Percentiles rank a stretch among this genome's conserved stretches.
phyloP scores from a whole-genome alignment of 177 flowering plant species.

The Tripterygium wilfordii region DNA sequence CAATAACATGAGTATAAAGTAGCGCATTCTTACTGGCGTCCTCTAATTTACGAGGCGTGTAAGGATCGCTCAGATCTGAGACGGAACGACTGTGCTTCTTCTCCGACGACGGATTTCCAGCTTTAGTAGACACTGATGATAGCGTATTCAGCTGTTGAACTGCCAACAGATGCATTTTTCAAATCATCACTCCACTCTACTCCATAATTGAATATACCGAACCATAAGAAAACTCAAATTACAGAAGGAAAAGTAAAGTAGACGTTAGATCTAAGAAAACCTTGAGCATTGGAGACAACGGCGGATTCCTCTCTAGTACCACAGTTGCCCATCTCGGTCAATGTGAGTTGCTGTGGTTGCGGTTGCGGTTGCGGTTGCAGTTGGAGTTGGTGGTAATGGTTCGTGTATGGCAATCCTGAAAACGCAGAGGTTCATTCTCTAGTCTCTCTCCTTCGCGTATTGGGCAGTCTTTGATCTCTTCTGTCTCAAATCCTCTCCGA shows the following conservation, averaged over 20 bases:
- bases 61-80: conserved; percentile 86
- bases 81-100: conserved; percentile 64
- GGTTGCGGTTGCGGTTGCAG: too few species aligned
- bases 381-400: too few species aligned
- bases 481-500: too few species aligned
- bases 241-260: neutral
- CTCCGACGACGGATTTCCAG: conserved; percentile 29
- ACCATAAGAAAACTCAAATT: conserved; percentile 6
- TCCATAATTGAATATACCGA: too few species aligned
- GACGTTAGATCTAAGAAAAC: conserved; percentile 32
- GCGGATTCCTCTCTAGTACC: conserved; percentile 95
- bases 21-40: conserved; percentile 61
- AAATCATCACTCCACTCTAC: too few species aligned
- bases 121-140: conserved; percentile 27
- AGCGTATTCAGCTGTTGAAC: conserved; percentile 72
- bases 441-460: too few species aligned
- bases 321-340: conserved; percentile 98
- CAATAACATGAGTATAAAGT: conserved; percentile 73
- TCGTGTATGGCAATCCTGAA: too few species aligned
- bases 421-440: too few species aligned
- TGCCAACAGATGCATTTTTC: too few species aligned
- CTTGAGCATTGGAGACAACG: conserved; percentile 80
- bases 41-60: conserved; percentile 49
- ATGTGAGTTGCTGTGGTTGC: too few species aligned
- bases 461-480: too few species aligned